Evolutionary conservation across 257 asterid genomes (phyloP).

Genomic region (Vinca minor): DNA sequence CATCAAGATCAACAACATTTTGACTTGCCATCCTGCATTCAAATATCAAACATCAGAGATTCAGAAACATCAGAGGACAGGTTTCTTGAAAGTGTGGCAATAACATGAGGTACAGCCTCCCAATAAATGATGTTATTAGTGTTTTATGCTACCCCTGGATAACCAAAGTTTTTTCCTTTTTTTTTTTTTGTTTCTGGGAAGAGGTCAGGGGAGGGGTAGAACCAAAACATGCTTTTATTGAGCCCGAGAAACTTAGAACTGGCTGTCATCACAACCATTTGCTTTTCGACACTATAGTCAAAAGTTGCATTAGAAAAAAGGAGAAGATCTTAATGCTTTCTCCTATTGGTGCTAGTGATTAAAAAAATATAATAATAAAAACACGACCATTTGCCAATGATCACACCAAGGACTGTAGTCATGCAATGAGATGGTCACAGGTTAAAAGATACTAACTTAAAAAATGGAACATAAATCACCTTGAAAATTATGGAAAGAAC

Average conservation of each 20-base stretch:
- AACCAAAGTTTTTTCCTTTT: no score
- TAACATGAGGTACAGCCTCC: slow-evolving; percentile 2
- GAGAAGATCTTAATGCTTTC: not conserved
- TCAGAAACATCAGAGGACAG: no score
- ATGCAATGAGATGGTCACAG: not conserved
- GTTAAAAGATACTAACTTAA: slow-evolving; percentile 1
- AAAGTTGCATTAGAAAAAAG: not conserved
- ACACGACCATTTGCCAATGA: not conserved
- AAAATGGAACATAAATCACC: slow-evolving; percentile 32
- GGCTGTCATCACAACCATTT: not conserved
- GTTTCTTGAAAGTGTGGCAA: not conserved
- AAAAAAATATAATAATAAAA: no score
- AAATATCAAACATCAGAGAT: no score
- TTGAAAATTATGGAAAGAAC: slow-evolving; percentile 60
- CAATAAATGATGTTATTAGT: not conserved
- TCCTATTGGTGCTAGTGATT: not conserved
- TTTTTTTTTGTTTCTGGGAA: no score
- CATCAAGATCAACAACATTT: no score
- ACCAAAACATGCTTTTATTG: not conserved
- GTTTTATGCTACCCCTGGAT: no score
- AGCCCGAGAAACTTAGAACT: not conserved
- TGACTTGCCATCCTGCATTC: no score
- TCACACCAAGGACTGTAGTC: not conserved
- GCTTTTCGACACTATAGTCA: not conserved
- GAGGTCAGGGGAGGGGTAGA: no score